Evolutionary conservation across 257 asterid genomes (phyloP).

Genomic region (Salvia rosmarinus): DNA sequence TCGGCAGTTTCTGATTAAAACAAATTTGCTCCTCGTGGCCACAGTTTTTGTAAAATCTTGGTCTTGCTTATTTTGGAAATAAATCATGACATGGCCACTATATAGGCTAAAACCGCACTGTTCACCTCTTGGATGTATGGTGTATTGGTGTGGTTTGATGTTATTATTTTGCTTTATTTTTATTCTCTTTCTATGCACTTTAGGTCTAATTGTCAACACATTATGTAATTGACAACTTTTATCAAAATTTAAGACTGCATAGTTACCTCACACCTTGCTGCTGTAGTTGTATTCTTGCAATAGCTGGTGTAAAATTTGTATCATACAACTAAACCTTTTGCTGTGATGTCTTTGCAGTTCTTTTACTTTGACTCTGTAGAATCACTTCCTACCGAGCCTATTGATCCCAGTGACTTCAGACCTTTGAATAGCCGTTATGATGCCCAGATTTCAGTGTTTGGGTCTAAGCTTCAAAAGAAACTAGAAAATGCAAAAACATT

Average conservation of each 20-base stretch:
- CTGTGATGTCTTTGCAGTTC: conserved; percentile 56
- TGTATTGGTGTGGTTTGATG: neutral
- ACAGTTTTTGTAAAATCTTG: neutral
- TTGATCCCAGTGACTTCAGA: conserved; percentile 67
- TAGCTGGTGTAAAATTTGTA: neutral
- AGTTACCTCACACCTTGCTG: conserved; percentile 1
- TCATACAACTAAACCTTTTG: conserved; percentile 19
- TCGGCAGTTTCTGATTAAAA: conserved; percentile 1
- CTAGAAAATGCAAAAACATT: conserved; percentile 77
- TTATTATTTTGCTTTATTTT: neutral
- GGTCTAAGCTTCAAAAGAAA: conserved; percentile 80
- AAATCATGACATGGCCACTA: conserved; percentile 12
- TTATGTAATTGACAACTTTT: neutral
- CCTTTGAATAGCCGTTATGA: conserved; percentile 89
- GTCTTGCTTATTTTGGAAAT: conserved; percentile 5
- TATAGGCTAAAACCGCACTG: neutral
- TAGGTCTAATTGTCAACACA: neutral
- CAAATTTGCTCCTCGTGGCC: neutral
- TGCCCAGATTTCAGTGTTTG: conserved; percentile 93
- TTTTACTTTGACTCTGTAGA: conserved; percentile 90
- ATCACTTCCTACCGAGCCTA: conserved; percentile 81
- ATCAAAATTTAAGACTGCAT: neutral
- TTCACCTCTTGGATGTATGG: conserved; percentile 8
- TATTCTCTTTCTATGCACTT: conserved; percentile 12
- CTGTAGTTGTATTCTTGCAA: neutral